Evolutionary conservation across 139 green algal species (phyloP).

Genomic region (Chlorella sp.): DNA sequence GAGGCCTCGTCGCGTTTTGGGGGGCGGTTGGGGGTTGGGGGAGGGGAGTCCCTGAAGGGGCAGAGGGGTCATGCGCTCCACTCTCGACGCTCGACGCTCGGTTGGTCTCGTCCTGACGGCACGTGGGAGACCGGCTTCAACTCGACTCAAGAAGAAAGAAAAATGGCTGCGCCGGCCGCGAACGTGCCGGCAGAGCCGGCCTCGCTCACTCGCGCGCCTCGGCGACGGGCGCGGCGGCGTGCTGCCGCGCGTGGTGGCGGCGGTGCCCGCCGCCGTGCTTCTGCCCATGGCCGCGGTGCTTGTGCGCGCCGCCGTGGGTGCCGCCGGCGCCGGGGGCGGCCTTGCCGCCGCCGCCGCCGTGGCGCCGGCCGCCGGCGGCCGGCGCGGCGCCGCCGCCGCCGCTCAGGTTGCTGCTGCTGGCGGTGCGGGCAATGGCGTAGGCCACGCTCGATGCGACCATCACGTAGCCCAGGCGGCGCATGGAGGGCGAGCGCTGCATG

Average conservation of each 20-base stretch:
- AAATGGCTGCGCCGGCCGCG: too few species aligned
- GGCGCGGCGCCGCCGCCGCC: not conserved
- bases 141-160: too few species aligned
- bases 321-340: not conserved
- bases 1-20: too few species aligned
- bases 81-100: too few species aligned
- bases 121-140: too few species aligned
- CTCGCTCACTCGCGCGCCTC: too few species aligned
- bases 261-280: not conserved
- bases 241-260: not conserved
- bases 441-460: slow-evolving; percentile 44
- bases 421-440: slow-evolving; percentile 28
- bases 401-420: not conserved
- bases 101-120: too few species aligned
- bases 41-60: too few species aligned
- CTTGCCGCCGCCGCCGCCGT: not conserved
- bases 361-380: not conserved
- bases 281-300: too few species aligned
- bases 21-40: too few species aligned
- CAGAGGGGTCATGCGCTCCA: too few species aligned
- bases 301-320: not conserved
- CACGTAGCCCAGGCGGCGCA: slow-evolving; percentile 33
- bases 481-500: not conserved
- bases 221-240: not conserved
- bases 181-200: too few species aligned